These are phyloP conservation scores for Trypanosoma melophagium DNA, from an alignment of 208 protist genomes.

Conservation along the genomic window DNA sequence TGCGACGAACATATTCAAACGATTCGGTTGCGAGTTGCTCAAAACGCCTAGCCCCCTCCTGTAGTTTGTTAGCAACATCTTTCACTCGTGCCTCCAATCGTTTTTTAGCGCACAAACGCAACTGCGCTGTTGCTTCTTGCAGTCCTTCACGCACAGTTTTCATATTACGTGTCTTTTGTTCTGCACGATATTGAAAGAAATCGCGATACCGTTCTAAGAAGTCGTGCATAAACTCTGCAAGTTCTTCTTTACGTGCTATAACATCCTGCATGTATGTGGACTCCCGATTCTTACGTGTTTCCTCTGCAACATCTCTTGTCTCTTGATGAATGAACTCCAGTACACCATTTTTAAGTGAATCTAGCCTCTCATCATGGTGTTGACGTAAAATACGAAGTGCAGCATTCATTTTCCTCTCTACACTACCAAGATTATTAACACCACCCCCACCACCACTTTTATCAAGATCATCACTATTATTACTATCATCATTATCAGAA, in stretches of 20 bases:
- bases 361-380: slow-evolving; percentile 43
- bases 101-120: slow-evolving; percentile 20
- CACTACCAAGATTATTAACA: background rate
- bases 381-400: slow-evolving; percentile 34
- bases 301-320: slow-evolving; percentile 45
- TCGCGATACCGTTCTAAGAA: slow-evolving; percentile 44
- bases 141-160: slow-evolving; percentile 35
- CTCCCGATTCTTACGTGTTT: slow-evolving; percentile 38
- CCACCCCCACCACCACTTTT: background rate
- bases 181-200: slow-evolving; percentile 45
- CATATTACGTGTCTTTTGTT: slow-evolving; percentile 37
- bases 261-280: slow-evolving; percentile 44
- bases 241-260: slow-evolving; percentile 35
- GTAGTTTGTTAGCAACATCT: slow-evolving; percentile 26
- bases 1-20: slow-evolving; percentile 18
- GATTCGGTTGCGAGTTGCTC: slow-evolving; percentile 19
- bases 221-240: slow-evolving; percentile 38
- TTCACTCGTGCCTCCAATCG: slow-evolving; percentile 22
- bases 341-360: slow-evolving; percentile 36
- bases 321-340: slow-evolving; percentile 57
- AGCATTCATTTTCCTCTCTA: slow-evolving; percentile 24
- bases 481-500: slow-evolving; percentile 1
- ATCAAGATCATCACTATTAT: background rate
- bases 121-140: slow-evolving; percentile 17
- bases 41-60: slow-evolving; percentile 19